phyloP scores from a whole-genome alignment of 805 yeast genomes.

The Ogataea trehaloabstinens region DNA sequence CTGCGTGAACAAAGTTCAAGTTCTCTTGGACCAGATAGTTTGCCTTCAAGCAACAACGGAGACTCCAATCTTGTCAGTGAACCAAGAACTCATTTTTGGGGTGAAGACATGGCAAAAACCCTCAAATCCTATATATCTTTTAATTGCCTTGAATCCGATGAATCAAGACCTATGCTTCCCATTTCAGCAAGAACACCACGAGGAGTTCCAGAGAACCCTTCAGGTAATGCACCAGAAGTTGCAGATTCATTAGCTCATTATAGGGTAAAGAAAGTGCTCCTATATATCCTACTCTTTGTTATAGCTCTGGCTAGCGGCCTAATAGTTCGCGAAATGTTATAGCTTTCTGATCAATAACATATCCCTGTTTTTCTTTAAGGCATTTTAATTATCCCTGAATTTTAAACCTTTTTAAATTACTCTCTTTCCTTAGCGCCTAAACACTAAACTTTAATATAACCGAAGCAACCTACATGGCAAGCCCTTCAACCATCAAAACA shows the following conservation, averaged over 20 bases:
- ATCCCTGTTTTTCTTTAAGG: not conserved
- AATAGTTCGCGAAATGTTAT: not conserved
- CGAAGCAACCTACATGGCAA: too few species aligned
- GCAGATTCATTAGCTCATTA: not conserved
- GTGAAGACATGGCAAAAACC: not conserved
- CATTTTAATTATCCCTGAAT: too few species aligned
- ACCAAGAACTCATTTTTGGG: not conserved
- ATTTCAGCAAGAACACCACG: not conserved
- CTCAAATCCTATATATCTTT: constrained; percentile 1
- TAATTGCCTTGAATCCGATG: not conserved
- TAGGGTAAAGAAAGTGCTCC: not conserved
- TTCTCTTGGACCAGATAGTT: not conserved
- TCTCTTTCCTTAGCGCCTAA: too few species aligned
- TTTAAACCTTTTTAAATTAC: too few species aligned
- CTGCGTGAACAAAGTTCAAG: not conserved
- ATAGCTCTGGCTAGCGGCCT: not conserved
- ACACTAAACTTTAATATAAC: too few species aligned
- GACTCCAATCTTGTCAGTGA: not conserved
- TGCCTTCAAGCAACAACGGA: not conserved
- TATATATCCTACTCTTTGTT: not conserved
- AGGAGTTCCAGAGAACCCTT: not conserved
- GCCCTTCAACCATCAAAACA: too few species aligned
- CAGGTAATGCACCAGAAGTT: not conserved
- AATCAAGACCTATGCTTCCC: constrained; percentile 1
- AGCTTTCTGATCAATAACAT: not conserved